These are phyloP conservation scores for Waitea zeae DNA, from an alignment of 1,284 basidiomycete species.

Conservation along the genomic window DNA sequence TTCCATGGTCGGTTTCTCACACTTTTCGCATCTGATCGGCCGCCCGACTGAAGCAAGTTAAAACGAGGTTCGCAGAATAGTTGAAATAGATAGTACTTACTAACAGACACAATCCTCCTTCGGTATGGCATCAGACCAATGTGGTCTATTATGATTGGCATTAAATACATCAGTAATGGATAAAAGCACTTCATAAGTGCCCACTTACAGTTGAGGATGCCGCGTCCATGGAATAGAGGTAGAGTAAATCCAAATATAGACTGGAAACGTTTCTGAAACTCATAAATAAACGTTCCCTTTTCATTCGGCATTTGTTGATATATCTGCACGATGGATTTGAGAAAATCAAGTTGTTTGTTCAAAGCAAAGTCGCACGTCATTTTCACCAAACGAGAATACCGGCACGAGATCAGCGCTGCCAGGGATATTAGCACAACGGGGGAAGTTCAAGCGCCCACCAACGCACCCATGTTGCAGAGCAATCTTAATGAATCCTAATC, in stretches of 20 bases:
- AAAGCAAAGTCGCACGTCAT: too few relatives aligned
- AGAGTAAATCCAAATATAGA: conserved; percentile 88
- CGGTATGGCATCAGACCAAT: conserved; percentile 87
- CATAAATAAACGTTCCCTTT: conserved; percentile 79
- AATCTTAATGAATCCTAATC: conserved; percentile 89
- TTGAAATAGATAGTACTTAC: conserved; percentile 29
- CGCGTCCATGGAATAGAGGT: conserved; percentile 87
- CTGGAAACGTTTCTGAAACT: conserved; percentile 82
- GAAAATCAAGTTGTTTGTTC: conserved; percentile 1
- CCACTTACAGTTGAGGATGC: conserved; percentile 74
- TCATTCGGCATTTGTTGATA: conserved; percentile 94
- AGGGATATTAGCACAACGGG: too few relatives aligned
- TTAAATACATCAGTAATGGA: too few relatives aligned
- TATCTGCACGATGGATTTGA: conserved; percentile 53
- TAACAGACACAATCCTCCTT: conserved; percentile 86
- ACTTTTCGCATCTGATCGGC: conserved; percentile 70
- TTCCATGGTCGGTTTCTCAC: conserved; percentile 67
- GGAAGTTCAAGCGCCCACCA: conserved; percentile 1
- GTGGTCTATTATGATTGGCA: conserved; percentile 58
- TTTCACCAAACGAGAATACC: conserved; percentile 95
- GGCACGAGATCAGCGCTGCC: conserved; percentile 79
- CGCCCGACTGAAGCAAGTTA: conserved; percentile 44
- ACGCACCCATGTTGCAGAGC: conserved; percentile 90
- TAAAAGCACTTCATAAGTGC: background rate
- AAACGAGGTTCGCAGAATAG: background rate